Evolutionary conservation across 1,139 yeast species (phyloP).

Genomic region (Sugiyamaella novakii): DNA sequence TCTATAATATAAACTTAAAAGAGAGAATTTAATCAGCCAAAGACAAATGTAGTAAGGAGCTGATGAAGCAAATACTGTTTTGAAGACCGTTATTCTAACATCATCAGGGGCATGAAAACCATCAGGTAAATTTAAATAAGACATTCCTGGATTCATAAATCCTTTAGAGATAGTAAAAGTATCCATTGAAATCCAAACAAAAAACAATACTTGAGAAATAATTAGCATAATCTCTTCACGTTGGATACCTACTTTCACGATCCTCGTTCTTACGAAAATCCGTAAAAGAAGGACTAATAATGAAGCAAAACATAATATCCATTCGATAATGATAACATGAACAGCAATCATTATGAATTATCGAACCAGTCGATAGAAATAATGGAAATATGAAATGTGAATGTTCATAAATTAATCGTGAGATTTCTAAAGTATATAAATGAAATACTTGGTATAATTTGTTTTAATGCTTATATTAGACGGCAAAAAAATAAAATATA

Average conservation of each 20-base stretch:
- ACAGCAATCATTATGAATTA: constrained; percentile 8
- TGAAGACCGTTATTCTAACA: constrained; percentile 30
- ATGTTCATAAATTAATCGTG: too few relatives aligned
- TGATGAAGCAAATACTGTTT: constrained; percentile 37
- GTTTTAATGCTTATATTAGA: too few relatives aligned
- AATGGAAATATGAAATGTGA: too few relatives aligned
- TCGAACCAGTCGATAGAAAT: constrained; percentile 4
- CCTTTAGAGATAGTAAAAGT: constrained; percentile 34
- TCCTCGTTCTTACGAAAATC: constrained; percentile 32
- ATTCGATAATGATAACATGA: constrained; percentile 30
- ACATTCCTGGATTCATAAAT: constrained; percentile 35
- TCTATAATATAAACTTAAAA: constrained; percentile 37
- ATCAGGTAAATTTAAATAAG: constrained; percentile 30
- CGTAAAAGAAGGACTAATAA: constrained; percentile 30
- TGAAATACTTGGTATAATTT: too few relatives aligned
- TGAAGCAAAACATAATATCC: constrained; percentile 33
- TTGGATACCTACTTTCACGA: constrained; percentile 35
- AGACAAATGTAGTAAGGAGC: constrained; percentile 37
- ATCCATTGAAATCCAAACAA: constrained; percentile 37
- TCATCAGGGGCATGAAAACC: constrained; percentile 25
- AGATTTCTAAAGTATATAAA: too few relatives aligned
- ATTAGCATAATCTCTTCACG: constrained; percentile 36
- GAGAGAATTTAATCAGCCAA: constrained; percentile 39
- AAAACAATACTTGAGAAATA: constrained; percentile 35
- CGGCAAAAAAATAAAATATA: too few relatives aligned